Evolutionary conservation across 2,329 filamentous ascomycete genomes (phyloP), one percentile per base, ranked within the genome.

Genomic region (Scleromitrula shiraiana): DNA sequence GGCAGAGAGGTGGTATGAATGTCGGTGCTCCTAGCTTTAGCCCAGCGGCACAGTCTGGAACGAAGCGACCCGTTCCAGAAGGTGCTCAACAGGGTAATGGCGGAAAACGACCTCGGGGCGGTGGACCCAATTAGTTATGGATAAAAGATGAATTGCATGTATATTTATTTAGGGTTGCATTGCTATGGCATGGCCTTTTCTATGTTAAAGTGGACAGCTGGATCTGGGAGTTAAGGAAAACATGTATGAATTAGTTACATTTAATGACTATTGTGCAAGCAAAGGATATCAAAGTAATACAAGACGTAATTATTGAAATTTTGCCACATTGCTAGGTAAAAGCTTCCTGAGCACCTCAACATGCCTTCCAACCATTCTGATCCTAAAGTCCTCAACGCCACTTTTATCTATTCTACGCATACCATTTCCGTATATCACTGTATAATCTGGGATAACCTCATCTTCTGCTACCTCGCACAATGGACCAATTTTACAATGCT

Each of bases 401-500:
- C 79, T 77, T 38, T 66, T 74, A 60, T 87, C 82, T 24, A 65
- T 64, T 52, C 80, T 72, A 54, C 72, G 70, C 55, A 71, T 69
- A 22, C 82, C 82, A 49, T 77, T 76, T 0, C 83, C 82, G 65
- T 79, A 88, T 19, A 88, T 69, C 5, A 89, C 83, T 0, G 80
- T 83, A 62, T 77, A 80, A 51, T 88, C 83, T 0, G 77, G 76
- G 0, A 90, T 61, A 9, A 70, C 66, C 26, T 79, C 76, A 0
- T 76, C 75, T 8, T 79, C 75, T 0, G 68, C 65, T 35, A 89
- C 69, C 22, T 73, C 70, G 20, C 77, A 82, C 50, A 78, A 72
- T 0, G 84, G 75, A 7, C 84, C 82, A 43, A 90, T 72, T 19
- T 83, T 88, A 59, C 83, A 84, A 62, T 88, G 77, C 73, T 83